phyloP scores from a whole-genome alignment of 495 filamentous ascomycete species.

The Apiosordaria backusii region DNA sequence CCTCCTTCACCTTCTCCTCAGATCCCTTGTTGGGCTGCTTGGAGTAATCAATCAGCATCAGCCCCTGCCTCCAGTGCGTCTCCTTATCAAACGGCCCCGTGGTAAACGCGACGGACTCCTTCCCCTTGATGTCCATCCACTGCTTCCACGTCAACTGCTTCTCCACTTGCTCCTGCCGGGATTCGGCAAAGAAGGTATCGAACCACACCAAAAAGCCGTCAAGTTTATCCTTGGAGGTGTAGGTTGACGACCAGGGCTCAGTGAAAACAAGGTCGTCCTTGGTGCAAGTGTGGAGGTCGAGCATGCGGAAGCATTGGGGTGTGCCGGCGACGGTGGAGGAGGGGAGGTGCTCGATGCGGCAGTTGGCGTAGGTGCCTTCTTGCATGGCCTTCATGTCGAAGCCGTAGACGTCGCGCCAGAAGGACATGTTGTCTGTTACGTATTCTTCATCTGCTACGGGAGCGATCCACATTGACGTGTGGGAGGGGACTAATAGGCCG shows the following conservation, averaged over 20 bases:
- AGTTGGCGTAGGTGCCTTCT: constrained; percentile 75
- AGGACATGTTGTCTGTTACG: constrained; percentile 84
- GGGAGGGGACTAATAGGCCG: constrained; percentile 87
- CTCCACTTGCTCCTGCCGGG: constrained; percentile 33
- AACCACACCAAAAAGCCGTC: constrained; percentile 78
- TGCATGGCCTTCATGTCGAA: constrained; percentile 95
- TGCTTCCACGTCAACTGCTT: constrained; percentile 25
- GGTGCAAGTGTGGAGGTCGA: constrained; percentile 79
- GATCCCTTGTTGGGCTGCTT: constrained; percentile 28
- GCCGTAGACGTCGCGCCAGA: constrained; percentile 98
- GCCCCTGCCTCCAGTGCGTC: constrained; percentile 87
- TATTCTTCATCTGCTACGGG: constrained; percentile 85
- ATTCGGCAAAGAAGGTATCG: constrained; percentile 70
- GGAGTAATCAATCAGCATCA: constrained; percentile 41
- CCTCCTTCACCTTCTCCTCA: constrained; percentile 29
- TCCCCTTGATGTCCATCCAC: constrained; percentile 26
- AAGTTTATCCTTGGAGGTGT: constrained; percentile 44
- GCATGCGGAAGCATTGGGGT: constrained; percentile 63
- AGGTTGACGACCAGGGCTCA: constrained; percentile 54
- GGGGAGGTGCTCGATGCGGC: constrained; percentile 78
- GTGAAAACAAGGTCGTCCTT: constrained; percentile 71
- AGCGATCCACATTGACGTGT: constrained; percentile 84
- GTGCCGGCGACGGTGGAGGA: constrained; percentile 74
- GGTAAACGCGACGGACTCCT: constrained; percentile 62
- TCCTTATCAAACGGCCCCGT: constrained; percentile 74